Evolutionary conservation across 306 rosid species (phyloP).

Genomic region (Coriaria nepalensis): DNA sequence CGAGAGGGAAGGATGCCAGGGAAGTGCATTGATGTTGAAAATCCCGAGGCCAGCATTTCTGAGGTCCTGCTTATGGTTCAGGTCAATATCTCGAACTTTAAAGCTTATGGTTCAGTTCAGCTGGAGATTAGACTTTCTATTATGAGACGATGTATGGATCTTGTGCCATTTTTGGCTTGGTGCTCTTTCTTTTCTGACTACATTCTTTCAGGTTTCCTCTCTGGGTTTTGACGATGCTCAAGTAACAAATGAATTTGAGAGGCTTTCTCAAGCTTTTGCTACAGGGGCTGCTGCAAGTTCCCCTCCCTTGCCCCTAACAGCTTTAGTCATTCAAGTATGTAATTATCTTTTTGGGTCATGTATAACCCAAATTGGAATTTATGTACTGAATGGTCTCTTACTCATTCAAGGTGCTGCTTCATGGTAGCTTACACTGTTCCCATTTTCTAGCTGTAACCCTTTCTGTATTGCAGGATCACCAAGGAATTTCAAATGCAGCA

Average conservation of each 20-base stretch:
- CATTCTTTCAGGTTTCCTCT: constrained; percentile 45
- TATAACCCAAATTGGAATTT: no score
- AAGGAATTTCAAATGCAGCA: constrained; percentile 89
- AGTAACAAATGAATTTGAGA: constrained; percentile 49
- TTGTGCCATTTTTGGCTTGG: not conserved
- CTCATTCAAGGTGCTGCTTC: not conserved
- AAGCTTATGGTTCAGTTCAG: not conserved
- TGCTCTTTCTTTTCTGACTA: constrained; percentile 16
- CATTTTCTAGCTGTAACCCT: constrained; percentile 7
- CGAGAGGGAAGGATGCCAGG: constrained; percentile 80
- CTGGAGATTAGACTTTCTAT: no score
- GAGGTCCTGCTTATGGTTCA: constrained; percentile 93
- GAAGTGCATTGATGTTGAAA: constrained; percentile 29
- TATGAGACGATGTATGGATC: no score
- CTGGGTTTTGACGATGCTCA: constrained; percentile 43
- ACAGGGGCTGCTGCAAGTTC: constrained; percentile 41
- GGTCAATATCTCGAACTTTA: constrained; percentile 21
- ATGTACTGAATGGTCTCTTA: no score
- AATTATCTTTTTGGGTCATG: constrained; percentile 4
- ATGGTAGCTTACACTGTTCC: constrained; percentile 8
- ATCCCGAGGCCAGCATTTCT: constrained; percentile 33
- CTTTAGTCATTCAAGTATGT: constrained; percentile 73
- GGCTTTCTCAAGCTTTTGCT: constrained; percentile 55
- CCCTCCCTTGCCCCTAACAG: constrained; percentile 63
- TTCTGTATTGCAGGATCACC: constrained; percentile 56